Evolutionary conservation across 2,329 filamentous ascomycete genomes (phyloP).

Genomic region (Cadophora gregata): DNA sequence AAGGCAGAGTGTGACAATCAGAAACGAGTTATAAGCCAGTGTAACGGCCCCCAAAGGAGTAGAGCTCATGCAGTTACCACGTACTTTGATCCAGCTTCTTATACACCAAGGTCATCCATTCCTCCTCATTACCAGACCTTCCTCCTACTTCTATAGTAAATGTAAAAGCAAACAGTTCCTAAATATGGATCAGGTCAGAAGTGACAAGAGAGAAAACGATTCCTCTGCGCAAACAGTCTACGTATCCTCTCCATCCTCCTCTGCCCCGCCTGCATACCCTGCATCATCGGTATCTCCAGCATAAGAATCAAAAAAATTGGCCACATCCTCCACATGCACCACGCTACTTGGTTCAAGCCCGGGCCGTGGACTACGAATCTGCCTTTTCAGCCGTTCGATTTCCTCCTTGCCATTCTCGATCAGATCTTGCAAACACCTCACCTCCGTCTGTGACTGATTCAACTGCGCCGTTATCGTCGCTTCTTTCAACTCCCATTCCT

Average conservation of each 20-base stretch:
- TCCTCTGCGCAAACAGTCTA: not conserved
- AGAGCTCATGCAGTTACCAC: not conserved
- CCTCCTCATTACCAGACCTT: not conserved
- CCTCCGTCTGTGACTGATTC: slow-evolving; percentile 1
- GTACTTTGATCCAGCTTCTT: too few species aligned
- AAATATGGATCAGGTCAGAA: not conserved
- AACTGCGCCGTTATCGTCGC: not conserved
- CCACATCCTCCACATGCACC: not conserved
- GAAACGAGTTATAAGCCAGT: too few species aligned
- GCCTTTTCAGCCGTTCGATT: not conserved
- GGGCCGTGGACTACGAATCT: not conserved
- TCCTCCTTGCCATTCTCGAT: not conserved
- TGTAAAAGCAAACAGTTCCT: not conserved
- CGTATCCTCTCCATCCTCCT: not conserved
- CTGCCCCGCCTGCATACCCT: not conserved
- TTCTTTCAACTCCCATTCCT: not conserved
- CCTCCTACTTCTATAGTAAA: not conserved
- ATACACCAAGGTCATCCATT: not conserved
- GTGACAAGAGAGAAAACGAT: not conserved
- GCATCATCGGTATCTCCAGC: not conserved
- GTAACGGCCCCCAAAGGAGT: too few species aligned
- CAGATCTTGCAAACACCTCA: not conserved
- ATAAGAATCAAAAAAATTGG: too few species aligned
- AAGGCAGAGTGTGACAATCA: too few species aligned
- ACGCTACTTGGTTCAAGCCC: not conserved